phyloP scores from a whole-genome alignment of 331 rosid species.

The Stylosanthes scabra region DNA sequence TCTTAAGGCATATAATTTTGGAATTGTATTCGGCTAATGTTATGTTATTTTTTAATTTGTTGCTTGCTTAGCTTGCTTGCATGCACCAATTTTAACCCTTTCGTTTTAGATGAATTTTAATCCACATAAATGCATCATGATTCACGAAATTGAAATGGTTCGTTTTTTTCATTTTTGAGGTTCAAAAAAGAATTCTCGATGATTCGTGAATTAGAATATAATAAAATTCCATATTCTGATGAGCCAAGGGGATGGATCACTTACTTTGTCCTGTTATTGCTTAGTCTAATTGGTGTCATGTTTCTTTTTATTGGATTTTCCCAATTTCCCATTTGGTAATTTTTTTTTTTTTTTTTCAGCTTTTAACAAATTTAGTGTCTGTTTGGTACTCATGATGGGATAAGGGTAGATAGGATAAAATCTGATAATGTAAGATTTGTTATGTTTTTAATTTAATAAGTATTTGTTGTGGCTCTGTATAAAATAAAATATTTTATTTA shows the following conservation, averaged over 20 bases:
- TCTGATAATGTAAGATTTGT: no score
- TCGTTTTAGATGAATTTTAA: conserved; percentile 33
- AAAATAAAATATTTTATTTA: no score
- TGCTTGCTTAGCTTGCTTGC: not conserved
- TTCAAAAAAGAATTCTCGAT: conserved; percentile 36
- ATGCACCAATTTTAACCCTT: conserved; percentile 9
- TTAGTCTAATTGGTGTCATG: not conserved
- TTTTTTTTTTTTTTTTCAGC: no score
- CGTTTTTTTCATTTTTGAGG: not conserved
- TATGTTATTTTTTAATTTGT: no score
- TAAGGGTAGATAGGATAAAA: no score
- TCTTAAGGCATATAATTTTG: conserved; percentile 11
- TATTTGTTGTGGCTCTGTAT: no score
- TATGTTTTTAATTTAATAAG: no score
- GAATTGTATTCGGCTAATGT: conserved; percentile 14
- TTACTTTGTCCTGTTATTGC: conserved; percentile 16
- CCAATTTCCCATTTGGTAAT: conserved; percentile 1
- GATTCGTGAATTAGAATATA: conserved; percentile 41
- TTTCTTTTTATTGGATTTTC: not conserved
- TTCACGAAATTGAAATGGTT: conserved; percentile 15
- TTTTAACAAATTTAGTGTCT: no score
- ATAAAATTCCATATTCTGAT: conserved; percentile 29
- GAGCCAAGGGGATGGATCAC: not conserved
- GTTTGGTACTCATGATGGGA: not conserved
- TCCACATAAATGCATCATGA: conserved; percentile 10